Evolutionary conservation across 352 stramenopile genomes (phyloP), one percentile per base, ranked within the genome.

Genomic region (Globisporangium orthogonon): DNA sequence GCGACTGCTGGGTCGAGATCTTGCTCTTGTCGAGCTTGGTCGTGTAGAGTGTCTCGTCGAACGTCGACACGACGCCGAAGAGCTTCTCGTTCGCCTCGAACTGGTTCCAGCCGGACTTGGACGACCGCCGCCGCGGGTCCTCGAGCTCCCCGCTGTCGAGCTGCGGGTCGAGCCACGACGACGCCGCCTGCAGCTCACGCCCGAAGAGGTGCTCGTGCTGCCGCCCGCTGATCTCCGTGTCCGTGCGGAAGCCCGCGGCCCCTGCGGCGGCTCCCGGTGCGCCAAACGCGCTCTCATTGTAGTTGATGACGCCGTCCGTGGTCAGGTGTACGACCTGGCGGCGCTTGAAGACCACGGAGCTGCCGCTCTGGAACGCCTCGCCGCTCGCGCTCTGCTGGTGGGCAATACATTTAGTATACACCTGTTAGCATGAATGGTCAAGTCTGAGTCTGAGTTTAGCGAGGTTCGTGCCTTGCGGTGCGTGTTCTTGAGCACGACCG

Each of bases 11-110:
- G 17, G 62, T 75, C 35, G 96, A 96, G 48, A 99, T 85, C 57
- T 91, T 90, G 49, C 68, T 70, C 67, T 96, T 97, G 71, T 99
- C 94, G 28, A 99, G 77, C 68, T 91, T 87, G 17, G 96, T 99
- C 2, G 97, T 99, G 83, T 99, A 99, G 40, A 98, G 69, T 78
- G 97, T 98, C 70, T 99, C 97, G 68, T 99, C 96, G 63, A 93
- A 99, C 9, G 79, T 89, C 40, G 91, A 95, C 50, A 92, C 90
- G 51, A 99, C 95, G 65, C 96, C 95, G 70, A 98, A 99, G 39
- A 97, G 78, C 66, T 97, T 89, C 66, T 98, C 78, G 68, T 99
- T 99, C 7, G 89, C 94, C 60, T 97, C 85, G 62, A 99, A 99
- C 75, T 99, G 96, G 82, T 99, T 97, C 95, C 95, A 99, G 1